Evolutionary conservation across 495 filamentous ascomycete species (phyloP), one percentile per base, ranked within the genome.

Genomic region (Lepraria neglecta): DNA sequence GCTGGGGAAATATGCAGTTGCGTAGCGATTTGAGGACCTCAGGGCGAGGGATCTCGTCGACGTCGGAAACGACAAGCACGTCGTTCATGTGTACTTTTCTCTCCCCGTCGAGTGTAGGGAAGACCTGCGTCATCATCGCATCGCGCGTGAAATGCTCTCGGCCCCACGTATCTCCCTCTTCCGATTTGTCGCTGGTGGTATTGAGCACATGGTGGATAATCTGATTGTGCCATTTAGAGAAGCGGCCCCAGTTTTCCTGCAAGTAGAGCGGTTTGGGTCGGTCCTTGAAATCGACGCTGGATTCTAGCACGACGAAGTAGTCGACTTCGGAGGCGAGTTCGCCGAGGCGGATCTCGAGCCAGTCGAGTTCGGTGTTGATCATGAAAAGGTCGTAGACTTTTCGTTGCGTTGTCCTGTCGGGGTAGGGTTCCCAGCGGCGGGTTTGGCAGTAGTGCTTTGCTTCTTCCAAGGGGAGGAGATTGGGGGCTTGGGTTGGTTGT

Each of bases 241-340:
- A 78, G 1, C 66, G 59, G 15, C 63, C 55, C 56, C 75, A 67
- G 66, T 78, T 77, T 17, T 75, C 66, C 33, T 68, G 65, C 50
- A 82, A 73, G 55, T 70, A 61, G 19, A 82, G 65, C 2, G 78
- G 77, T 63, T 84, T 84, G 12, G 73, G 66, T 9, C 68, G 70
- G 59, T 73, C 73, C 10, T 79, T 81, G 61, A 82, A 82, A 9
- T 79, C 82, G 60, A 69, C 72, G 59, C 60, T 58, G 17, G 75
- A 69, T 69, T 83, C 81, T 19, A 82, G 76, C 24, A 84, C 73
- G 66, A 84, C 74, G 63, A 81, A 83, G 69, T 82, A 83, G 68
- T 84, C 81, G 47, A 84, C 77, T 19, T 72, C 63, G 48, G 73
- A 58, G 48, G 74, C 75, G 33, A 77, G 74, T 43, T 73, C 75